Percentiles rank a stretch among this genome's conserved stretches.
These are phyloP conservation scores for Pseudisothecium myosuroides DNA, from an alignment of 225 moss, liverwort and hornwort species.

Conservation along the genomic window DNA sequence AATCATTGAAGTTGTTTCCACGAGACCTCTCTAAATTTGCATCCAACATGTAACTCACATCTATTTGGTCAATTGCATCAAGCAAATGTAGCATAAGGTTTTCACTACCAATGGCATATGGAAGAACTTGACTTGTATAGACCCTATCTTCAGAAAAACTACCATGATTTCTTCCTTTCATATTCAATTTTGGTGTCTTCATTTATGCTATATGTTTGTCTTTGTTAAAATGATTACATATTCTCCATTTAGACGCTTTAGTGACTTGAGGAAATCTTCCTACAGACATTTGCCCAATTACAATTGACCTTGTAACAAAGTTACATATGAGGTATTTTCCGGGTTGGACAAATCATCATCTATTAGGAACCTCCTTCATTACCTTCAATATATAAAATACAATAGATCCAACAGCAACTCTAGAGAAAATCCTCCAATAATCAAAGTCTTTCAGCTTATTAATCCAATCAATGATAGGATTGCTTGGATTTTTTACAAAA, in stretches of 20 bases:
- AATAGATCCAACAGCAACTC: conserved; percentile 11
- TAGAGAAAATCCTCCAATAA: conserved; percentile 16
- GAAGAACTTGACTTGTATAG: not conserved
- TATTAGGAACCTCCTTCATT: conserved; percentile 12
- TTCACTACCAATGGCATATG: not conserved
- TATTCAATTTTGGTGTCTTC: not conserved
- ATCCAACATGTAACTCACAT: not conserved
- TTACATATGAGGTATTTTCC: not conserved
- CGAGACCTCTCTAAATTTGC: not conserved
- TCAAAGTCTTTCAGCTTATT: not conserved
- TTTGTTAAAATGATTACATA: not conserved
- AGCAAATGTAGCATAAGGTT: not conserved
- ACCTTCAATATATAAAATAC: conserved; percentile 12
- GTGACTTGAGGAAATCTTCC: not conserved
- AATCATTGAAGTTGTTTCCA: not conserved
- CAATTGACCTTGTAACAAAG: not conserved
- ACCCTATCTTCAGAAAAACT: not conserved
- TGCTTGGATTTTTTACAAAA: not conserved
- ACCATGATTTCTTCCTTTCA: not conserved
- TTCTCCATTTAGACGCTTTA: not conserved
- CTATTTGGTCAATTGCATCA: not conserved
- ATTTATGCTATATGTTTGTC: not conserved
- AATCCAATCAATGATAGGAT: not conserved
- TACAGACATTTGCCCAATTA: not conserved
- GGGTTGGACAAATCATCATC: not conserved